Conservation (phyloP, 495 filamentous ascomycete species). For the Talaromyces wortmannii region DNA sequence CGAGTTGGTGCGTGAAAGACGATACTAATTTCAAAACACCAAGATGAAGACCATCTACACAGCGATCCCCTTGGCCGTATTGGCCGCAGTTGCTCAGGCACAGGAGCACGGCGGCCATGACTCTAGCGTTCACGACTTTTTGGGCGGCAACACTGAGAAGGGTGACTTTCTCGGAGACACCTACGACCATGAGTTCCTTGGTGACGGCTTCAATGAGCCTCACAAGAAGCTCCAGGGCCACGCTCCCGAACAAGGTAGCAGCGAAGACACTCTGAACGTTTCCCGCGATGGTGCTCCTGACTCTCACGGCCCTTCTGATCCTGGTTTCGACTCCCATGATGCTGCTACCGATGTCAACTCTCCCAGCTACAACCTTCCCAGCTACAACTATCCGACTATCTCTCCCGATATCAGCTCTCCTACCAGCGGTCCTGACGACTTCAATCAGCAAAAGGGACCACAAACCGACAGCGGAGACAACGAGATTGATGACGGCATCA, state of each 20-base stretch:
- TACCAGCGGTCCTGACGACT: neutral
- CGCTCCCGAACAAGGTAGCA: too few relatives aligned
- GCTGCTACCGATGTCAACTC: too few relatives aligned
- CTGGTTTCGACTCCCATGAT: too few relatives aligned
- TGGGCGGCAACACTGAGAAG: constrained; percentile 2
- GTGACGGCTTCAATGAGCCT: neutral
- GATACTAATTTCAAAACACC: constrained; percentile 8
- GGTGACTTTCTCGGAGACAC: neutral
- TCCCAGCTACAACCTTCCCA: too few relatives aligned
- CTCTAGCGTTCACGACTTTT: neutral
- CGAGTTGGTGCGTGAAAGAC: neutral
- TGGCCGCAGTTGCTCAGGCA: constrained; percentile 28
- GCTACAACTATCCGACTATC: neutral
- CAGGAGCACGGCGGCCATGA: constrained; percentile 11
- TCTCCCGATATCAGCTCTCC: neutral
- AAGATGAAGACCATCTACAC: constrained; percentile 35
- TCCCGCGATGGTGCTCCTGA: neutral
- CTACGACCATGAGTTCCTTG: constrained; percentile 1
- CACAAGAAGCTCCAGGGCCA: neutral
- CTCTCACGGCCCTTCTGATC: neutral
- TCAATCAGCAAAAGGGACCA: constrained; percentile 1
- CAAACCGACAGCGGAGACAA: neutral
- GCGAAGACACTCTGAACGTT: too few relatives aligned
- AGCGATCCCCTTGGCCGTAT: constrained; percentile 31
- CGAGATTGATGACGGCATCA: constrained; percentile 2